phyloP scores from a whole-genome alignment of 495 filamentous ascomycete genomes.

The Hyaloscypha bicolor region DNA sequence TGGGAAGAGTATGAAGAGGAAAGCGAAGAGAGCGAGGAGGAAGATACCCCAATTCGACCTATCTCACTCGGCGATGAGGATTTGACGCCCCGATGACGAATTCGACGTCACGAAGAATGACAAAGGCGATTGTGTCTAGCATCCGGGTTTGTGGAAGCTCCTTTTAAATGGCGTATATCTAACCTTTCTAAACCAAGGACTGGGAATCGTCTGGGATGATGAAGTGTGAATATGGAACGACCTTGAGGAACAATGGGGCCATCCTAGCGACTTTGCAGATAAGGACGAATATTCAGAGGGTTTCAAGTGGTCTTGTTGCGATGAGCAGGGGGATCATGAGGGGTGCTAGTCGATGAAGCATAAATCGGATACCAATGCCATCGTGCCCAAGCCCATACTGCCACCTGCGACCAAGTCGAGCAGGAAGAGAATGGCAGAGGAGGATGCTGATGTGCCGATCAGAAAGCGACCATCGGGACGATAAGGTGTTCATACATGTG shows the following conservation, averaged over 20 bases:
- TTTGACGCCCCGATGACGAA: conserved; percentile 14
- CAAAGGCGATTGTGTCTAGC: conserved; percentile 21
- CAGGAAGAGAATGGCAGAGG: no score
- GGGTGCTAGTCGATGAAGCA: neutral
- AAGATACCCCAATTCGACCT: conserved; percentile 12
- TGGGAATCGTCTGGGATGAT: no score
- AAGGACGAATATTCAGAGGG: conserved; percentile 26
- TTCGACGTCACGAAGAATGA: conserved; percentile 27
- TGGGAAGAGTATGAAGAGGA: neutral
- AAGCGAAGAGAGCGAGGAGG: conserved; percentile 28
- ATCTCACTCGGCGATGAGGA: conserved; percentile 5
- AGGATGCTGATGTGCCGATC: no score
- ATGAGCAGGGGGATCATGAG: conserved; percentile 44
- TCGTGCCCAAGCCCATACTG: neutral
- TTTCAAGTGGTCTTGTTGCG: conserved; percentile 32
- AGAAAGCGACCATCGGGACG: no score
- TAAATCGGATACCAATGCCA: neutral
- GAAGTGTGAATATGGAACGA: neutral
- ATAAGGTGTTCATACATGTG: neutral
- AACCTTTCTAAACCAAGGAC: neutral
- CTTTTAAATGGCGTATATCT: neutral
- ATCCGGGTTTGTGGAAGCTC: conserved; percentile 17
- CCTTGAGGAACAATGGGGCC: neutral
- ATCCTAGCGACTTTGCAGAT: conserved; percentile 10
- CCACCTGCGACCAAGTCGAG: no score